A percentile compares a stretch with the other conserved stretches of the same genome.
These are phyloP conservation scores for Talaromyces atroroseus DNA, from an alignment of 2,329 filamentous ascomycete genomes.

Conservation along the genomic window DNA sequence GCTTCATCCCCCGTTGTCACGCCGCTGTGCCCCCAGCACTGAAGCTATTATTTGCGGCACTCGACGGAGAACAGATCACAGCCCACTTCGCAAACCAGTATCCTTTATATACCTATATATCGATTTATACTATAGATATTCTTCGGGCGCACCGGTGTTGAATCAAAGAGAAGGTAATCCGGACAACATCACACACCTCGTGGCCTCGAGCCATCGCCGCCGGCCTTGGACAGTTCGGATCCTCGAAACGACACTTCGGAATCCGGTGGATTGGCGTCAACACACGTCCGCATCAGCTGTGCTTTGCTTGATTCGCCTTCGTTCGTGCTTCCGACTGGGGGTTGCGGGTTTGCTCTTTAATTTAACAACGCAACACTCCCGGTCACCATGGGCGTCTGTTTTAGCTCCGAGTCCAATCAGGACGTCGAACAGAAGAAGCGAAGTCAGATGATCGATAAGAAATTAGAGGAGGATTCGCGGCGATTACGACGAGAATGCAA, in stretches of 20 bases:
- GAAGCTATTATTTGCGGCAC: not conserved
- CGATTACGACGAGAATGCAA: slow-evolving; percentile 96
- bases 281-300: not conserved
- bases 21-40: not conserved
- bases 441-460: slow-evolving; percentile 91
- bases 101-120: not conserved
- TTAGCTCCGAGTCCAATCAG: slow-evolving; percentile 74
- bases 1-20: not conserved
- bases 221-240: not conserved
- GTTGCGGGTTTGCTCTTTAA: not conserved
- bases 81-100: not conserved
- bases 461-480: slow-evolving; percentile 89
- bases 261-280: not conserved
- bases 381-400: slow-evolving; percentile 76
- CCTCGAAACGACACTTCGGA: slow-evolving; percentile 1
- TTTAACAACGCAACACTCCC: not conserved
- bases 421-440: slow-evolving; percentile 92
- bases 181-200: not conserved
- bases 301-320: not conserved
- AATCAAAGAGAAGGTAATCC: not conserved
- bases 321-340: not conserved
- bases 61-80: not conserved
- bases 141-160: not conserved
- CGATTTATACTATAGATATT: not conserved
- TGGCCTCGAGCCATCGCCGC: slow-evolving; percentile 5